Conservation (phyloP, 306 rosid genomes). For the Clitoria ternatea region DNA sequence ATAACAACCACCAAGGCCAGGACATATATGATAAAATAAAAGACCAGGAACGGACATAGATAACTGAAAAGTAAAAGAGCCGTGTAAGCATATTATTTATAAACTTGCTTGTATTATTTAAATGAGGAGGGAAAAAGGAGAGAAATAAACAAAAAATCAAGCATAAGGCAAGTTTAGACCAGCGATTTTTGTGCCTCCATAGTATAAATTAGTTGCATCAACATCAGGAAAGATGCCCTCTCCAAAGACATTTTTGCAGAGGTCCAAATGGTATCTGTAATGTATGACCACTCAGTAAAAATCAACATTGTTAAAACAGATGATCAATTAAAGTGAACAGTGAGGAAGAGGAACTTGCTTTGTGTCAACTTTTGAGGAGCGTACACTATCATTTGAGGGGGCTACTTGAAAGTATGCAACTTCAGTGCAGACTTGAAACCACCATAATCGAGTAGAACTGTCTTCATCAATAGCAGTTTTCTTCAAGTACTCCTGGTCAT, state of each 20-base stretch:
- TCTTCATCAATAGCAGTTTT: conserved; percentile 43
- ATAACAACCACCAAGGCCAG: background rate
- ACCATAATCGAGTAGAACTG: conserved; percentile 78
- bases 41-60: background rate
- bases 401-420: conserved; percentile 97
- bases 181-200: conserved; percentile 84
- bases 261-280: conserved; percentile 90
- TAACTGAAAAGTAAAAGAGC: background rate
- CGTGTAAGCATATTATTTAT: background rate
- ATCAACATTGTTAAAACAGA: conserved; percentile 4
- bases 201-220: conserved; percentile 63
- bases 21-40: background rate
- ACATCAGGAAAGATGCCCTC: conserved; percentile 85
- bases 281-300: conserved; percentile 4
- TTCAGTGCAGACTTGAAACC: conserved; percentile 99
- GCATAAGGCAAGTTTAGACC: conserved; percentile 40
- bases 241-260: conserved; percentile 92
- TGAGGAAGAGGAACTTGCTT: conserved; percentile 42
- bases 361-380: conserved; percentile 74
- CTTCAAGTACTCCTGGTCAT: conserved; percentile 72
- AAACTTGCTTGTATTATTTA: background rate
- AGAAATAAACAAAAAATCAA: background rate
- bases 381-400: conserved; percentile 81
- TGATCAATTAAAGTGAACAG: background rate
- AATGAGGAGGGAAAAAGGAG: background rate